phyloP scores from a whole-genome alignment of 257 asterid genomes.

The Fraxinus anomala region DNA sequence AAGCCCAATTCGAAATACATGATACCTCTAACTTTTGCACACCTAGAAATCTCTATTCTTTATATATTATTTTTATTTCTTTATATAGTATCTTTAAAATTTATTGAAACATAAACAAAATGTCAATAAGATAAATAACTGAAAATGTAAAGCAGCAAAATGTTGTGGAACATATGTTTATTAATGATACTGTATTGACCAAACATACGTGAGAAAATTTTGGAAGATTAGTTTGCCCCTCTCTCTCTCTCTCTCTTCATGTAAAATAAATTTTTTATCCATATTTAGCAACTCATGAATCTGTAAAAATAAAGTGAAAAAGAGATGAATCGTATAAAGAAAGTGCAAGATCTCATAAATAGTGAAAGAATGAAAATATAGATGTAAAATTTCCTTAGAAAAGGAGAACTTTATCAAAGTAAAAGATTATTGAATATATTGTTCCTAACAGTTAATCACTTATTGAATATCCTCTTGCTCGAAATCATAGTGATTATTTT shows the following conservation, averaged over 20 bases:
- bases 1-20: too few species aligned
- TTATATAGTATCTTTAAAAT: too few species aligned
- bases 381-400: not conserved
- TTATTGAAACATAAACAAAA: not conserved
- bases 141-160: conserved; percentile 1
- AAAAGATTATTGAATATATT: too few species aligned
- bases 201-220: conserved; percentile 12
- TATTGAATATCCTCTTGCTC: too few species aligned
- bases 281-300: not conserved
- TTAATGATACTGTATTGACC: conserved; percentile 32
- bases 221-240: not conserved
- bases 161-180: conserved; percentile 20
- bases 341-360: not conserved
- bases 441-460: too few species aligned
- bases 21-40: not conserved
- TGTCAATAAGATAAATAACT: not conserved
- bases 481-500: too few species aligned
- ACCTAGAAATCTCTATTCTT: not conserved
- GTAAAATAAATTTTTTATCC: not conserved
- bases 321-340: not conserved
- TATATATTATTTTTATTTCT: too few species aligned
- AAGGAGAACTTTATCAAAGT: too few species aligned
- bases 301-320: not conserved
- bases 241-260: not conserved
- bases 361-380: not conserved